A percentile compares a stretch with the other conserved stretches of the same genome.
These are phyloP conservation scores for Botrytis hyacinthi DNA, from an alignment of 2,329 filamentous ascomycete genomes.

Conservation along the genomic window DNA sequence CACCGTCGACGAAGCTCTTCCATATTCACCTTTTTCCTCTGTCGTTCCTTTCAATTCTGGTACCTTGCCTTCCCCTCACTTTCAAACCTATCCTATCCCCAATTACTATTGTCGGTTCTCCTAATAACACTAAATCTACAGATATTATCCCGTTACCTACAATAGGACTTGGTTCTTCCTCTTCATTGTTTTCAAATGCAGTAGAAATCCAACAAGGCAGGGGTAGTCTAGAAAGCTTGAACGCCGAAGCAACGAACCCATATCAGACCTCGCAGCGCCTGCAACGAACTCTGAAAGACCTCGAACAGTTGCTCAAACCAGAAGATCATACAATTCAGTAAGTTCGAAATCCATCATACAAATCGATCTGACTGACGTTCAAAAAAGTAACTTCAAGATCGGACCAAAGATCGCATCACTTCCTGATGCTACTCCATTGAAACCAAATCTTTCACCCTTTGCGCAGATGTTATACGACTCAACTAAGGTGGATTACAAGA, in stretches of 20 bases:
- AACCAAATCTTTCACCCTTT: conserved; percentile 35
- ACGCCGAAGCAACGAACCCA: conserved; percentile 62
- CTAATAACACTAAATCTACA: conserved; percentile 39
- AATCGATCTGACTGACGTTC: conserved; percentile 28
- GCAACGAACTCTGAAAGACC: conserved; percentile 69
- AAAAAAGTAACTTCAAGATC: conserved; percentile 56
- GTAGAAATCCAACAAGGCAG: conserved; percentile 53
- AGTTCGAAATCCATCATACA: conserved; percentile 19
- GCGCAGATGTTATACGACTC: conserved; percentile 37
- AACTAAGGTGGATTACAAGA: conserved; percentile 30
- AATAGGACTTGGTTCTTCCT: conserved; percentile 53
- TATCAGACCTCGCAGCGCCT: conserved; percentile 62
- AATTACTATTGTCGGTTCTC: conserved; percentile 12
- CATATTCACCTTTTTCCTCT: conserved; percentile 79
- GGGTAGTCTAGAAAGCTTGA: conserved; percentile 63
- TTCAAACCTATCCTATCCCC: conserved; percentile 1
- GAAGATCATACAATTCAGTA: conserved; percentile 64
- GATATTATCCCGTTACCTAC: conserved; percentile 66
- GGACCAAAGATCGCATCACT: conserved; percentile 39
- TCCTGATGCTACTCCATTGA: conserved; percentile 23
- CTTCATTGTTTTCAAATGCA: conserved; percentile 50
- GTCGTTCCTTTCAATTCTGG: conserved; percentile 76
- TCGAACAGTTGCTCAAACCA: conserved; percentile 70
- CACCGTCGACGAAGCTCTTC: conserved; percentile 71
- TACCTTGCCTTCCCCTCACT: conserved; percentile 39